A percentile compares a stretch with the other conserved stretches of the same genome.
These are phyloP conservation scores for Scutellaria minor DNA, from an alignment of 257 asterid genomes.

Conservation along the genomic window DNA sequence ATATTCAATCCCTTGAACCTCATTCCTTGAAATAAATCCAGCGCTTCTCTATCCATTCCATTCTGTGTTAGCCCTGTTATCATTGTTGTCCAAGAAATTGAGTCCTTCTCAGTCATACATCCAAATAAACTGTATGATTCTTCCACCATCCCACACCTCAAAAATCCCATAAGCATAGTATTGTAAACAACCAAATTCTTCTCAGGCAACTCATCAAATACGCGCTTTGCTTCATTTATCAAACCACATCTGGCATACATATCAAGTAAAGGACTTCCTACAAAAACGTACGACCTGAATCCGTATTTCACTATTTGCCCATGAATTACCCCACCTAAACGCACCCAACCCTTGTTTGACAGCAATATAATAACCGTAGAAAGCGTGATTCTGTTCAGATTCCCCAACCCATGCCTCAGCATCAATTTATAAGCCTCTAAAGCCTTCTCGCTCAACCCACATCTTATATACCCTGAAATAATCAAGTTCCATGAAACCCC, in stretches of 20 bases:
- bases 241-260: constrained; percentile 82
- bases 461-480: constrained; percentile 72
- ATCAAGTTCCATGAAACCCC: constrained; percentile 91
- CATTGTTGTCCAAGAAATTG: constrained; percentile 89
- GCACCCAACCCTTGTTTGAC: constrained; percentile 67
- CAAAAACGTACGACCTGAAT: constrained; percentile 65
- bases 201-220: constrained; percentile 62
- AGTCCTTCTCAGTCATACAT: constrained; percentile 73
- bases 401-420: constrained; percentile 60
- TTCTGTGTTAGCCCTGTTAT: constrained; percentile 76
- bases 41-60: constrained; percentile 57
- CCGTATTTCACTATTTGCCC: constrained; percentile 83
- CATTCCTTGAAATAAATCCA: constrained; percentile 64
- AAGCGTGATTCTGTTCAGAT: constrained; percentile 75
- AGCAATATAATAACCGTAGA: constrained; percentile 64
- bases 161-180: constrained; percentile 66
- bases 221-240: constrained; percentile 56
- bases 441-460: constrained; percentile 59
- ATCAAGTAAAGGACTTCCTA: constrained; percentile 85
- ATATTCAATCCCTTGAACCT: constrained; percentile 55
- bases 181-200: constrained; percentile 58
- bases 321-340: constrained; percentile 71
- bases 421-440: constrained; percentile 67
- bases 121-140: constrained; percentile 52
- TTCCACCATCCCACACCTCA: constrained; percentile 64